These are phyloP conservation scores for Colletotrichum sansevieriae DNA, from an alignment of 2,329 filamentous ascomycete species.

Conservation along the genomic window DNA sequence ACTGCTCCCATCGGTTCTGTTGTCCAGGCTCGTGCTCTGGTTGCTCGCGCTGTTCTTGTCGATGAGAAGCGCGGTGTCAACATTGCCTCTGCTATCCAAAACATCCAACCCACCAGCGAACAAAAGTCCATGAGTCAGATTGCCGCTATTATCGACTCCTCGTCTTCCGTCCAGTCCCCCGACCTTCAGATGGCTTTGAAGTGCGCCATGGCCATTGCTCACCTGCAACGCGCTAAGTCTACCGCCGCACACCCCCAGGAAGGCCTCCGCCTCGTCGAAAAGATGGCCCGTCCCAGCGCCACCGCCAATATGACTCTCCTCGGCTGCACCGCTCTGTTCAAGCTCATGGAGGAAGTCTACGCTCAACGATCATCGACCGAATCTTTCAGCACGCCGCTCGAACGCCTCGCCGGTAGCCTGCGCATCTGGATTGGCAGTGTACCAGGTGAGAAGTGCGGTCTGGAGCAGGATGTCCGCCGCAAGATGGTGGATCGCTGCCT, in stretches of 20 bases:
- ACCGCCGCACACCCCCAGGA: conserved; percentile 56
- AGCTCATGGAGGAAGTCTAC: conserved; percentile 67
- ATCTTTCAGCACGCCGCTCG: conserved; percentile 62
- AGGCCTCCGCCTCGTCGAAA: conserved; percentile 62
- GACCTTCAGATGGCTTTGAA: conserved; percentile 70
- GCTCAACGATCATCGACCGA: conserved; percentile 61
- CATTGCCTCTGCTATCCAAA: conserved; percentile 68
- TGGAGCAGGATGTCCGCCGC: conserved; percentile 65
- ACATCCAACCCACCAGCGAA: conserved; percentile 59
- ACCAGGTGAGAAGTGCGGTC: conserved; percentile 63
- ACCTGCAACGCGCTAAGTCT: conserved; percentile 61
- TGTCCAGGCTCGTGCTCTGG: conserved; percentile 71
- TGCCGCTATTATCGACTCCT: conserved; percentile 61
- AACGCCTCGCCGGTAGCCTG: conserved; percentile 68
- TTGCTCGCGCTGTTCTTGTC: conserved; percentile 69
- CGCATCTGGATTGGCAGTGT: conserved; percentile 72
- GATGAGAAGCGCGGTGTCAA: conserved; percentile 66
- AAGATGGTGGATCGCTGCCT: conserved; percentile 69
- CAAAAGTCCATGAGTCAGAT: conserved; percentile 50
- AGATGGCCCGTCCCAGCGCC: conserved; percentile 59
- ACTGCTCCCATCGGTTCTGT: conserved; percentile 84
- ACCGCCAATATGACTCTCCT: conserved; percentile 65
- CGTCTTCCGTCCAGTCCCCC: conserved; percentile 58
- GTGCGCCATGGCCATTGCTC: conserved; percentile 72
- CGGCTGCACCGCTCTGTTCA: conserved; percentile 70